These are phyloP conservation scores for Aspergillus bombycis DNA, from an alignment of 2,329 filamentous ascomycete species.

Conservation along the genomic window DNA sequence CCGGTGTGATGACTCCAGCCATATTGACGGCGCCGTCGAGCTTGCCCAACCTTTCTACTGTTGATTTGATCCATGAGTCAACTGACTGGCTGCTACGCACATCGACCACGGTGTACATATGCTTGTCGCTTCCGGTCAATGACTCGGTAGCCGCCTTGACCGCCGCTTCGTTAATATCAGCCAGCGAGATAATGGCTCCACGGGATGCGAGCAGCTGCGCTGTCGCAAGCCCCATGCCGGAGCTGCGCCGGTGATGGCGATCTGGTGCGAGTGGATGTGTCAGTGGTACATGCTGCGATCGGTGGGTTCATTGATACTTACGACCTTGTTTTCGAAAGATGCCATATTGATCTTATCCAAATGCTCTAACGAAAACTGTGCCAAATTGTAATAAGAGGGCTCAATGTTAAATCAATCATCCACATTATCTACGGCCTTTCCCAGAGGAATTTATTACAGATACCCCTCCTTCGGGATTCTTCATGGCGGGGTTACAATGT, in stretches of 20 bases:
- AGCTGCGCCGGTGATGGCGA: conserved; percentile 7
- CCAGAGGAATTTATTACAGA: not conserved
- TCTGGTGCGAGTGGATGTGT: not conserved
- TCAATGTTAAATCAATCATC: too few relatives aligned
- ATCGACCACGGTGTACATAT: not conserved
- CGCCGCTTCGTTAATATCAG: not conserved
- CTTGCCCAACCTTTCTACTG: not conserved
- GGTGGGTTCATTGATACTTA: not conserved
- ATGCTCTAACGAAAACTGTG: accelerated
- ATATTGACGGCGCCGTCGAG: conserved; percentile 7
- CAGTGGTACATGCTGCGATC: accelerated
- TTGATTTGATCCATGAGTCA: conserved; percentile 1
- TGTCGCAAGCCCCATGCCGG: conserved; percentile 9
- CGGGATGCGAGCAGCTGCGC: conserved; percentile 1
- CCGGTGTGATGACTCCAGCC: conserved; percentile 1
- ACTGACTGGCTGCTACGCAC: not conserved
- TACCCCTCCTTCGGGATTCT: not conserved
- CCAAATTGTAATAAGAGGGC: not conserved
- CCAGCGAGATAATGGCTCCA: not conserved
- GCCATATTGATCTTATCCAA: not conserved
- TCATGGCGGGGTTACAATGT: not conserved
- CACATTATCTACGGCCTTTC: not conserved
- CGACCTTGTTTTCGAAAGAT: not conserved
- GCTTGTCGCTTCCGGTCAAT: not conserved
- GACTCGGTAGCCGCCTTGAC: not conserved